Percentiles rank a stretch among this genome's conserved stretches.
These are phyloP conservation scores for Jacaranda copaia DNA, from an alignment of 257 asterid species.

Conservation along the genomic window DNA sequence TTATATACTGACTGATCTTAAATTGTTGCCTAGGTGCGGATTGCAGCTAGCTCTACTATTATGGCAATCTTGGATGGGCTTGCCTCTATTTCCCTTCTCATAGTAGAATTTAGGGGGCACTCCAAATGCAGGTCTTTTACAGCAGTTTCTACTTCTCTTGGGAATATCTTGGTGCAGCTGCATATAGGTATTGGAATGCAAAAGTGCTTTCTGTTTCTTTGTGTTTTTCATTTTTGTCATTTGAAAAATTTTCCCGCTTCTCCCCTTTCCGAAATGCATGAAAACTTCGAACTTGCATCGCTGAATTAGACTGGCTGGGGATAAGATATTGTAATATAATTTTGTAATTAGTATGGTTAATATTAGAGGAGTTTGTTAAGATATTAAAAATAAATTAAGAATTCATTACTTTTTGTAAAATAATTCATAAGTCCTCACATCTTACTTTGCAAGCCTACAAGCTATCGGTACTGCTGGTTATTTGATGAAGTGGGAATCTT, in stretches of 20 bases:
- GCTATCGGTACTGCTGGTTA: too few relatives aligned
- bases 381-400: too few relatives aligned
- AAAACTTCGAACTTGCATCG: too few relatives aligned
- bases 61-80: constrained; percentile 87
- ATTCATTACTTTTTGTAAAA: too few relatives aligned
- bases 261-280: background rate
- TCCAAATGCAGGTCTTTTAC: constrained; percentile 85
- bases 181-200: constrained; percentile 73
- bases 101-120: constrained; percentile 79
- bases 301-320: too few relatives aligned
- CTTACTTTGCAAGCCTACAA: too few relatives aligned
- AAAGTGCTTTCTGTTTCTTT: constrained; percentile 33
- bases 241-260: constrained; percentile 24
- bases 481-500: too few relatives aligned
- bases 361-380: too few relatives aligned
- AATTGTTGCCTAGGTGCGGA: constrained; percentile 69
- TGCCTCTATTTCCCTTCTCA: constrained; percentile 86
- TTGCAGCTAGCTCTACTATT: constrained; percentile 82
- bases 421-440: too few relatives aligned
- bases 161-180: constrained; percentile 88
- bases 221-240: background rate
- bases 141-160: constrained; percentile 91
- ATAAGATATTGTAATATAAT: too few relatives aligned
- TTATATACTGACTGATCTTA: constrained; percentile 23
- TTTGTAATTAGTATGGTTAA: too few relatives aligned